Evolutionary conservation across 2,329 filamentous ascomycete species (phyloP).

Genomic region (Fusarium sp.): DNA sequence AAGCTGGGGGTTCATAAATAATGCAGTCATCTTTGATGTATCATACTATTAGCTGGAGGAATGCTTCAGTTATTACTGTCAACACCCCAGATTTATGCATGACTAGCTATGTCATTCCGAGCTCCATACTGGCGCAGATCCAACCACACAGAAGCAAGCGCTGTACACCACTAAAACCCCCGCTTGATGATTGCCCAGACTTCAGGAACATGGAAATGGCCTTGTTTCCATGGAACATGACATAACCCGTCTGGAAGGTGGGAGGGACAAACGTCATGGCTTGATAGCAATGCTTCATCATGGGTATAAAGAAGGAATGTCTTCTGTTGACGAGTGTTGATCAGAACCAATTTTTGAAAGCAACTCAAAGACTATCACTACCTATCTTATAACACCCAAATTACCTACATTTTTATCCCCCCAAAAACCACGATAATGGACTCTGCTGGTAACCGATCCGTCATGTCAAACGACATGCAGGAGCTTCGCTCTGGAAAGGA

Average conservation of each 20-base stretch:
- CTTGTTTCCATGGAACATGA: conserved; percentile 31
- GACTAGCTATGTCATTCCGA: conserved; percentile 23
- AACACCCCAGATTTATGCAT: neutral
- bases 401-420: neutral
- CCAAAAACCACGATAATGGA: conserved; percentile 23
- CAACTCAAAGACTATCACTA: neutral
- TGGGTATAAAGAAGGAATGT: conserved; percentile 7
- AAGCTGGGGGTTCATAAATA: conserved; percentile 1
- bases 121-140: conserved; percentile 7
- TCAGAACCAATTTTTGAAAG: neutral
- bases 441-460: conserved; percentile 54
- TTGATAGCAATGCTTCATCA: neutral
- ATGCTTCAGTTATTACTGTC: neutral
- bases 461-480: conserved; percentile 56
- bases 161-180: neutral
- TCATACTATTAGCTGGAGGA: rapidly evolving
- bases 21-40: neutral
- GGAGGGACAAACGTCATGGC: conserved; percentile 24
- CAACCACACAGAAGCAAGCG: conserved; percentile 19
- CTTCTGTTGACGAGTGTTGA: neutral
- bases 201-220: conserved; percentile 4
- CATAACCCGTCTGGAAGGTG: conserved; percentile 21
- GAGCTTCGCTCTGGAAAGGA: conserved; percentile 49
- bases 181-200: conserved; percentile 1
- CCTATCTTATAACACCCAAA: neutral